Evolutionary conservation across 176 grass and related monocot species (phyloP).

Genomic region (Canna indica): DNA sequence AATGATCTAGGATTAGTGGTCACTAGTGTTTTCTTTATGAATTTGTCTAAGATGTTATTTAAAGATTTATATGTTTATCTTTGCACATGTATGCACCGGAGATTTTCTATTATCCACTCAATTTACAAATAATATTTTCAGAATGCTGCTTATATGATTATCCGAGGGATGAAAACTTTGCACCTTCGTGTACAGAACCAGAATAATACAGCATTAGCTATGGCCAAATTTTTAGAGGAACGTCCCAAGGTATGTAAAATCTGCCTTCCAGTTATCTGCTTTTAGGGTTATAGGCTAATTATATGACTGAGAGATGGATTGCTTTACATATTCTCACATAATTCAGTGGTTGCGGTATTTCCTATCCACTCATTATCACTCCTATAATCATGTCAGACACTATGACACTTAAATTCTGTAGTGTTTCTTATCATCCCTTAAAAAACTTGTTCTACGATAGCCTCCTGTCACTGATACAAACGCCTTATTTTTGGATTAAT

Average conservation of each 20-base stretch:
- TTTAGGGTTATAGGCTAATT: background rate
- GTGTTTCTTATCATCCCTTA: background rate
- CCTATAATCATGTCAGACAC: no score
- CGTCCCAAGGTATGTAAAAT: constrained; percentile 51
- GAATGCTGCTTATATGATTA: constrained; percentile 93
- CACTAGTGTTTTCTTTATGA: background rate
- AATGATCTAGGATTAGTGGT: background rate
- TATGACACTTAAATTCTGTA: background rate
- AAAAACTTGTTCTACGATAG: no score
- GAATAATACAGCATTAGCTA: constrained; percentile 81
- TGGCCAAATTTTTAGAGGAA: constrained; percentile 96
- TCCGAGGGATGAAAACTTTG: constrained; percentile 92
- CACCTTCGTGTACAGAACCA: constrained; percentile 84
- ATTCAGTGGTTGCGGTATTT: background rate
- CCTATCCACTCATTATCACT: background rate
- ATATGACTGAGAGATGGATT: background rate
- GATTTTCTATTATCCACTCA: background rate
- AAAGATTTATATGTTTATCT: background rate
- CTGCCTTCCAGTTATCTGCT: no score
- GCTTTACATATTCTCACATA: background rate
- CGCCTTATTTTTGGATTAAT: no score
- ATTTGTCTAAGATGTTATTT: background rate
- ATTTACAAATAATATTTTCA: constrained; percentile 23
- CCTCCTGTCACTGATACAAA: no score
- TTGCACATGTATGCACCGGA: background rate